Percentiles rank a stretch among this genome's conserved stretches.
Evolutionary conservation across 2,329 filamentous ascomycete species (phyloP).

Genomic region (Beauveria caledonica): DNA sequence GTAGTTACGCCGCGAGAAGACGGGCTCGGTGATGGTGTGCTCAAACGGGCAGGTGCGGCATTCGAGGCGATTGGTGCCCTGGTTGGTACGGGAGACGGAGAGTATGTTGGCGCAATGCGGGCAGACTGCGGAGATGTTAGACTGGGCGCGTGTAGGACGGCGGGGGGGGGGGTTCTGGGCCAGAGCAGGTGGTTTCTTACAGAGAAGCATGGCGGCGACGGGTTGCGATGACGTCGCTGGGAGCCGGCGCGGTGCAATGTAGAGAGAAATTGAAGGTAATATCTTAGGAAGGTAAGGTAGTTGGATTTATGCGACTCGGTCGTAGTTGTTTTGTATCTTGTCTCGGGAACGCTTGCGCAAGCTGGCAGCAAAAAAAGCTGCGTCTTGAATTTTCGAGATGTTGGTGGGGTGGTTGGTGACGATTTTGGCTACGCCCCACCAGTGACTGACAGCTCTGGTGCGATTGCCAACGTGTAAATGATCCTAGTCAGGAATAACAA

Average conservation of each 20-base stretch:
- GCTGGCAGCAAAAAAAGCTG: background rate
- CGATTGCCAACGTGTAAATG: background rate
- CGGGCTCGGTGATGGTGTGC: slow-evolving; percentile 68
- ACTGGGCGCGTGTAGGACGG: background rate
- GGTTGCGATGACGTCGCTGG: slow-evolving; percentile 4
- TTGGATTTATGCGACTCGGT: too few species aligned
- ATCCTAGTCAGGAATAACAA: too few species aligned
- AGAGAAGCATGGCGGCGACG: slow-evolving; percentile 52
- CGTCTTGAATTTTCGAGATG: slow-evolving; percentile 7
- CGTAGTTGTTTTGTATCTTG: background rate
- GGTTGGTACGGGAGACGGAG: slow-evolving; percentile 55
- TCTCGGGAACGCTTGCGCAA: background rate
- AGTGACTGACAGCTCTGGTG: too few species aligned
- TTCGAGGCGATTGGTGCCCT: slow-evolving; percentile 72
- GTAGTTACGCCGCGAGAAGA: slow-evolving; percentile 77
- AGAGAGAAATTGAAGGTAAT: background rate
- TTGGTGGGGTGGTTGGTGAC: slow-evolving; percentile 11
- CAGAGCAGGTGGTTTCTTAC: slow-evolving; percentile 32
- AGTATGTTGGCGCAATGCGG: slow-evolving; percentile 78
- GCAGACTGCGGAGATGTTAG: slow-evolving; percentile 51
- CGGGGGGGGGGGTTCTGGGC: background rate
- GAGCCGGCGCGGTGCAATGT: background rate
- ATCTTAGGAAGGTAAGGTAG: too few species aligned
- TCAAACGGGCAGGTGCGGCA: slow-evolving; percentile 95
- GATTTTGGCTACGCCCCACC: slow-evolving; percentile 3